A percentile compares a stretch with the other conserved stretches of the same genome.
These are phyloP conservation scores for Aureobasidium sp. DNA, from an alignment of 2,329 filamentous ascomycete species.

Conservation along the genomic window DNA sequence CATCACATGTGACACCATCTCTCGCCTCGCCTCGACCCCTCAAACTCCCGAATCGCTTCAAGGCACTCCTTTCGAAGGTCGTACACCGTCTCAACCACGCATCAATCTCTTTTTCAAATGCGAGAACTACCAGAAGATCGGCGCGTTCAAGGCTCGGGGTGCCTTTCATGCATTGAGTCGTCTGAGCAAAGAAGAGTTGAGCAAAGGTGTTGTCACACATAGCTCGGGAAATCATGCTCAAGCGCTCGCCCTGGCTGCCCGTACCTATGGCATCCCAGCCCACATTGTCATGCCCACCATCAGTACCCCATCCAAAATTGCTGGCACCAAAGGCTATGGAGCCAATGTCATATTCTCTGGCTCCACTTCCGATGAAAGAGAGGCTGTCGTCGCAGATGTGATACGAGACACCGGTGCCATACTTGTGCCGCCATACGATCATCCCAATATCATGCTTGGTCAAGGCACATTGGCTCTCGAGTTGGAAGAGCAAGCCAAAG, in stretches of 20 bases:
- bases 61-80: conserved; percentile 52
- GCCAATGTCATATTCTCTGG: conserved; percentile 76
- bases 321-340: conserved; percentile 70
- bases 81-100: conserved; percentile 51
- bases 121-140: conserved; percentile 84
- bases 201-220: conserved; percentile 77
- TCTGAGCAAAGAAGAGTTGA: conserved; percentile 57
- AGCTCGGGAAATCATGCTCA: conserved; percentile 90
- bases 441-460: conserved; percentile 83
- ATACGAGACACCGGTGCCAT: conserved; percentile 65
- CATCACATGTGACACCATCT: conserved; percentile 69
- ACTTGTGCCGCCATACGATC: conserved; percentile 84
- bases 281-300: conserved; percentile 92
- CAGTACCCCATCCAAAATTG: conserved; percentile 77
- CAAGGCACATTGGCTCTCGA: conserved; percentile 89
- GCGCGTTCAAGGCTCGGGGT: conserved; percentile 86
- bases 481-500: conserved; percentile 63
- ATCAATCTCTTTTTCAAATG: conserved; percentile 88
- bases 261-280: conserved; percentile 64
- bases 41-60: conserved; percentile 48
- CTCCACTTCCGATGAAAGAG: conserved; percentile 70
- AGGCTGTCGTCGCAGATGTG: conserved; percentile 65
- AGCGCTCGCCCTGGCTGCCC: conserved; percentile 79
- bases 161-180: conserved; percentile 79
- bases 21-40: conserved; percentile 65